Evolutionary conservation across 495 filamentous ascomycete genomes (phyloP).

Genomic region (Ascodesmis nigricans): DNA sequence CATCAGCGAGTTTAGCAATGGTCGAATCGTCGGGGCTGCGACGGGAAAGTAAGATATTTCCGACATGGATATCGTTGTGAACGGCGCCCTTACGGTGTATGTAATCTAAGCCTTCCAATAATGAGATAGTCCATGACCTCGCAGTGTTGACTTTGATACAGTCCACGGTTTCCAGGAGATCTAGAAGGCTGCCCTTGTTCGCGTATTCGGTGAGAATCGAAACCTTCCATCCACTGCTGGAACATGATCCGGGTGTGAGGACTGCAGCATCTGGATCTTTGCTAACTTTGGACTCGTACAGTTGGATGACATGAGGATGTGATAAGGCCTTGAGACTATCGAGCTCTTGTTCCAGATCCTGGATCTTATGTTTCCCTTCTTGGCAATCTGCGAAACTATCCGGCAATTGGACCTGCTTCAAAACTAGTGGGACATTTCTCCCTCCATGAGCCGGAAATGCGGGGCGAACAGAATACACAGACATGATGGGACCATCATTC

Average conservation of each 20-base stretch:
- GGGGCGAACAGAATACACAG: constrained; percentile 47
- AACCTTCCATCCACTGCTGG: constrained; percentile 42
- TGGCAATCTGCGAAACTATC: constrained; percentile 25
- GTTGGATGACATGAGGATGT: constrained; percentile 53
- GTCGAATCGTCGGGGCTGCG: constrained; percentile 34
- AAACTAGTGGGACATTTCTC: constrained; percentile 34
- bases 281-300: constrained; percentile 62
- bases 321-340: constrained; percentile 48
- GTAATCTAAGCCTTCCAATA: constrained; percentile 77
- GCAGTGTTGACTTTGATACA: constrained; percentile 48
- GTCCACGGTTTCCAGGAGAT: constrained; percentile 56
- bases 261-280: constrained; percentile 21
- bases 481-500: constrained; percentile 34
- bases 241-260: constrained; percentile 14
- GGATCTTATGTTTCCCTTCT: constrained; percentile 42
- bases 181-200: constrained; percentile 60
- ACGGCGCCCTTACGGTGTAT: constrained; percentile 62
- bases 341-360: constrained; percentile 43
- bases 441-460: constrained; percentile 29
- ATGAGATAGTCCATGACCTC: constrained; percentile 64
- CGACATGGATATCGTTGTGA: constrained; percentile 55
- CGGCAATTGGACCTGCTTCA: constrained; percentile 45
- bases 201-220: constrained; percentile 55
- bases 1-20: constrained; percentile 42
- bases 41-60: constrained; percentile 50